Percentiles rank a stretch among this genome's conserved stretches.
These are phyloP conservation scores for Microthyrium microscopicum DNA, from an alignment of 2,329 filamentous ascomycete genomes.

Conservation along the genomic window DNA sequence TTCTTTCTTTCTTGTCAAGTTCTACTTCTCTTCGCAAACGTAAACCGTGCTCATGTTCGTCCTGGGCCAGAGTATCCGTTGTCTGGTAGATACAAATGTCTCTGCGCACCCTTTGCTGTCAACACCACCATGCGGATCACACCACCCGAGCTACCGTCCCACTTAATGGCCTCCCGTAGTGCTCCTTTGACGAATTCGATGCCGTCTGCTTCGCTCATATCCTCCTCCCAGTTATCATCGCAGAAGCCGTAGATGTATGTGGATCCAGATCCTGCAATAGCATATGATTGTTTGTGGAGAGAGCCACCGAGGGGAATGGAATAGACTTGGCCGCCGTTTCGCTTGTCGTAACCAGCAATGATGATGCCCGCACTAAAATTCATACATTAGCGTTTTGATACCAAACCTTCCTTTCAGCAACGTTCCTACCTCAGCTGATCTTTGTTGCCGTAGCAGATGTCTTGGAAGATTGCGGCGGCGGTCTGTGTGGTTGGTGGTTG, in stretches of 20 bases:
- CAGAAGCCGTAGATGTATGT: slow-evolving; percentile 99
- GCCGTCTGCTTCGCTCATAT: slow-evolving; percentile 83
- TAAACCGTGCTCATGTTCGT: slow-evolving; percentile 11
- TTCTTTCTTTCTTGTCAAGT: too few relatives aligned
- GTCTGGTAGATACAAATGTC: slow-evolving; percentile 92
- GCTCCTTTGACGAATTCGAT: slow-evolving; percentile 86
- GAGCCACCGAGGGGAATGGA: slow-evolving; percentile 92
- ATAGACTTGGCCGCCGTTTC: slow-evolving; percentile 93
- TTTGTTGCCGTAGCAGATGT: slow-evolving; percentile 97
- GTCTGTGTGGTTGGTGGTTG: slow-evolving; percentile 88
- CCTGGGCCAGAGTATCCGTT: slow-evolving; percentile 67
- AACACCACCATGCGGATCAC: slow-evolving; percentile 97
- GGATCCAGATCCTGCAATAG: slow-evolving; percentile 90
- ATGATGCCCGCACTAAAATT: slow-evolving; percentile 71
- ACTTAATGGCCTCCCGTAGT: slow-evolving; percentile 90
- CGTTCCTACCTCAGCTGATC: slow-evolving; percentile 63
- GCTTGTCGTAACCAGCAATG: slow-evolving; percentile 93
- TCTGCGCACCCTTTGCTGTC: slow-evolving; percentile 73
- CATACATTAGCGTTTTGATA: slow-evolving; percentile 8
- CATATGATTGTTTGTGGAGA: slow-evolving; percentile 90
- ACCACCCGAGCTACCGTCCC: slow-evolving; percentile 96
- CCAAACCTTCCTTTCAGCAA: background rate
- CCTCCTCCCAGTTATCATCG: slow-evolving; percentile 87
- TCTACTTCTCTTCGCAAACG: too few relatives aligned
- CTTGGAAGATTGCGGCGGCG: slow-evolving; percentile 89